Percentiles rank a stretch among this genome's conserved stretches.
These are phyloP conservation scores for Phytomonas sp. DNA, from an alignment of 208 protist species.

Conservation along the genomic window DNA sequence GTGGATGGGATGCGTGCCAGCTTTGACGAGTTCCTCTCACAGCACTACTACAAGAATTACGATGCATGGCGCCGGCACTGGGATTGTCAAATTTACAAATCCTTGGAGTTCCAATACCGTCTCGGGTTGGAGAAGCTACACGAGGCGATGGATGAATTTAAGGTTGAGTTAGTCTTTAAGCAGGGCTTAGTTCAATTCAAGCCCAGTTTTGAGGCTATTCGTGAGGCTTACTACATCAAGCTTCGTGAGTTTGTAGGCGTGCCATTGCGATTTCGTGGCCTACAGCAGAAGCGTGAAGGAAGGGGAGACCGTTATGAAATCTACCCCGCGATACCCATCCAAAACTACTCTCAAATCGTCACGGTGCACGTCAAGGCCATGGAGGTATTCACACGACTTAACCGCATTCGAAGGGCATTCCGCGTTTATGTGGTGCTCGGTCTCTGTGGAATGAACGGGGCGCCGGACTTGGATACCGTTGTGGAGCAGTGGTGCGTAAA, in stretches of 20 bases:
- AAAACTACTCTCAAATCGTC: conserved; percentile 78
- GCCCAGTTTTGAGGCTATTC: conserved; percentile 91
- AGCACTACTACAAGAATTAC: conserved; percentile 70
- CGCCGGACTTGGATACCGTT: conserved; percentile 85
- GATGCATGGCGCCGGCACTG: conserved; percentile 91
- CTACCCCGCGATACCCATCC: conserved; percentile 84
- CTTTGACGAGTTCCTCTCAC: conserved; percentile 79
- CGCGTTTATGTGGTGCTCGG: conserved; percentile 80
- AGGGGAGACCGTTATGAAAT: conserved; percentile 65
- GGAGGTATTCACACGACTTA: conserved; percentile 89
- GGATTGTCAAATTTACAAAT: conserved; percentile 97
- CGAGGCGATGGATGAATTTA: conserved; percentile 90
- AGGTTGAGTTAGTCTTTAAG: conserved; percentile 91
- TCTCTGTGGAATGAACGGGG: conserved; percentile 81
- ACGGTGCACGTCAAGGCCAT: conserved; percentile 90
- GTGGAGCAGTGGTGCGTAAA: conserved; percentile 59
- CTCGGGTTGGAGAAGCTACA: conserved; percentile 88
- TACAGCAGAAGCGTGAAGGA: conserved; percentile 75
- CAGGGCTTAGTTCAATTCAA: conserved; percentile 90
- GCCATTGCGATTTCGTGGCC: conserved; percentile 88
- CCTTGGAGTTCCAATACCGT: conserved; percentile 93
- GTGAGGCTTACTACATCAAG: conserved; percentile 92
- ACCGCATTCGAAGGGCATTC: conserved; percentile 81
- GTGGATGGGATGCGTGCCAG: conserved; percentile 79
- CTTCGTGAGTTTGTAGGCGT: conserved; percentile 92